These are phyloP conservation scores for Aristolochia fimbriata DNA, from an alignment of 164 flowering plant genomes.

Conservation along the genomic window DNA sequence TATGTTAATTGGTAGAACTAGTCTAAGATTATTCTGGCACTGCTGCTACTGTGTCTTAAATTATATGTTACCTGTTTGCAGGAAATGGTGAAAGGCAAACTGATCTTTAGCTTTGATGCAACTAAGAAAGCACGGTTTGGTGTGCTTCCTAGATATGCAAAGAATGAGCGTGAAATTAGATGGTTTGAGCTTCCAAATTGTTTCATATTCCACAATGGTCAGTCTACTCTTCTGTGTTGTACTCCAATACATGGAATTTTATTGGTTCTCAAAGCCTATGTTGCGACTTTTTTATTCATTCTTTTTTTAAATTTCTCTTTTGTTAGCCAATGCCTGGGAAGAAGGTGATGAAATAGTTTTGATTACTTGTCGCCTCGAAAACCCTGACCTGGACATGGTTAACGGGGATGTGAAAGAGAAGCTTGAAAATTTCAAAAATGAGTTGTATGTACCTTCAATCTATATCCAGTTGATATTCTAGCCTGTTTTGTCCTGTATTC, in stretches of 20 bases:
- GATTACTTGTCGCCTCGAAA: slow-evolving; percentile 74
- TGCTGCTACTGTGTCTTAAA: too few species aligned
- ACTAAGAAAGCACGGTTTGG: slow-evolving; percentile 89
- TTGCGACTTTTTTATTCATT: slow-evolving; percentile 1
- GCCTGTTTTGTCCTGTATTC: not conserved
- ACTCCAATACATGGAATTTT: not conserved
- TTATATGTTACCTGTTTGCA: slow-evolving; percentile 19
- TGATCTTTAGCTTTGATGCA: slow-evolving; percentile 61
- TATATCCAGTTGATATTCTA: not conserved
- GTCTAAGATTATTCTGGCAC: too few species aligned
- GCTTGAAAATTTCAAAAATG: slow-evolving; percentile 57
- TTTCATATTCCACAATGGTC: slow-evolving; percentile 95
- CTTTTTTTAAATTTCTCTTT: not conserved
- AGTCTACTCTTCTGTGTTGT: slow-evolving; percentile 3
- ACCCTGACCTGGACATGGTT: slow-evolving; percentile 71
- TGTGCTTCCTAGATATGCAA: slow-evolving; percentile 90
- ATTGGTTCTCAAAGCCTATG: slow-evolving; percentile 7
- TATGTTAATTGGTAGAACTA: slow-evolving; percentile 12
- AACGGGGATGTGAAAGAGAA: slow-evolving; percentile 50
- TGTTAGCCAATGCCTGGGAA: slow-evolving; percentile 96
- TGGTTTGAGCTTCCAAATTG: slow-evolving; percentile 99
- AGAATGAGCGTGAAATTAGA: slow-evolving; percentile 65
- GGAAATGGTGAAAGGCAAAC: slow-evolving; percentile 89
- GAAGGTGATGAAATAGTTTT: slow-evolving; percentile 86
- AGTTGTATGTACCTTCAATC: slow-evolving; percentile 51